phyloP scores from a whole-genome alignment of 78 protist species.

The Bigelowiella natans region DNA sequence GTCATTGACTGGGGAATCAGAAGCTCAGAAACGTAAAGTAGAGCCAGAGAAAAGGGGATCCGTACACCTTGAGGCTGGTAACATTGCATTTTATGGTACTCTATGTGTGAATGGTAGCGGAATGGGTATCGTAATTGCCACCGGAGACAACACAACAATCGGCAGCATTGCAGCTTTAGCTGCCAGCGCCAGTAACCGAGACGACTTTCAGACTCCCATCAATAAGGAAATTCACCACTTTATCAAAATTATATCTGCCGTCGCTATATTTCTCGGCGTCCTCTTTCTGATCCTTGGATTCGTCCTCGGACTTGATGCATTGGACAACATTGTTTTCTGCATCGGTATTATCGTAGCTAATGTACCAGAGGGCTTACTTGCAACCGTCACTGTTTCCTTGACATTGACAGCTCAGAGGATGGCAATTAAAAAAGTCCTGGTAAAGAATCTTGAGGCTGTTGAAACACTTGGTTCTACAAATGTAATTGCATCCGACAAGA shows the following conservation, averaged over 20 bases:
- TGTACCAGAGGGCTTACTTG: conserved; percentile 63
- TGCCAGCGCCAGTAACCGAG: not conserved
- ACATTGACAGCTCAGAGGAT: conserved; percentile 64
- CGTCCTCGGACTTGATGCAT: not conserved
- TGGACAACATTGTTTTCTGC: conserved; percentile 24
- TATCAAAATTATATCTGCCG: conserved; percentile 47
- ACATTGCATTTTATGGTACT: conserved; percentile 37
- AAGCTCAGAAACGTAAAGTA: conserved; percentile 11
- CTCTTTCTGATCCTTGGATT: conserved; percentile 38
- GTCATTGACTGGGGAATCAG: conserved; percentile 35
- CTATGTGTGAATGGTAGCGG: conserved; percentile 11
- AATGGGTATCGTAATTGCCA: conserved; percentile 35
- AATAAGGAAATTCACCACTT: conserved; percentile 66
- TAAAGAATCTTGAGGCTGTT: conserved; percentile 49
- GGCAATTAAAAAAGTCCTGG: conserved; percentile 52
- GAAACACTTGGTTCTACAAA: conserved; percentile 55
- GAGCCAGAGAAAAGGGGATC: not conserved
- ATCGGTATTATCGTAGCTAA: conserved; percentile 58
- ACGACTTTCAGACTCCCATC: conserved; percentile 46
- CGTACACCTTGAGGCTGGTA: conserved; percentile 36
- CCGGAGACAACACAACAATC: conserved; percentile 76
- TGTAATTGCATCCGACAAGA: conserved; percentile 50
- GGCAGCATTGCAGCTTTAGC: conserved; percentile 67
- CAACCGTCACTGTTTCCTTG: conserved; percentile 47
- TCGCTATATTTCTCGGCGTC: conserved; percentile 59